phyloP scores from a whole-genome alignment of 2,329 filamentous ascomycete species.

The Epichloe coenophiala region DNA sequence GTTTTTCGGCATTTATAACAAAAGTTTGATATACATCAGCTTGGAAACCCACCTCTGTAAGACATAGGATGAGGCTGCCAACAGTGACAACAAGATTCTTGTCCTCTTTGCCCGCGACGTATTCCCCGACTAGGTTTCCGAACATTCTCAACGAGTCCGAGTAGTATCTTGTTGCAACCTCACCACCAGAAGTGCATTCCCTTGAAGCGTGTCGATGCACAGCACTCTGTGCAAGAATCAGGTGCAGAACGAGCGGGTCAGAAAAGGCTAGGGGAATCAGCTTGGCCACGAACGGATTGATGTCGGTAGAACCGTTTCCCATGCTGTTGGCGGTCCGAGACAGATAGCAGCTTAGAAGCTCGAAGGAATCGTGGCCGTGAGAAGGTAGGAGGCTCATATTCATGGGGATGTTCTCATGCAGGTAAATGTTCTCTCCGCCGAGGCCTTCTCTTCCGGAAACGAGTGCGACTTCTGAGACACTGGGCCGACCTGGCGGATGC shows the following conservation, averaged over 20 bases:
- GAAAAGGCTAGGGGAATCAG: conserved; percentile 32
- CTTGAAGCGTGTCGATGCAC: conserved; percentile 23
- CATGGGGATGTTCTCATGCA: conserved; percentile 10
- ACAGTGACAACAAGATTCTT: conserved; percentile 26
- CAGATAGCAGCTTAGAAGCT: conserved; percentile 32
- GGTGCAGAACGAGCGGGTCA: conserved; percentile 30
- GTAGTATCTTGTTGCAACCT: conserved; percentile 23
- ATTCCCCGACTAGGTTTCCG: conserved; percentile 20
- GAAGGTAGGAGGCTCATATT: conserved; percentile 18
- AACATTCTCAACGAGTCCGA: conserved; percentile 23
- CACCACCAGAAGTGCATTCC: conserved; percentile 13
- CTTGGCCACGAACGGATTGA: conserved; percentile 32
- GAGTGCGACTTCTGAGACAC: neutral
- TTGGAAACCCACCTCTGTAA: conserved; percentile 27
- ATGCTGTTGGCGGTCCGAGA: conserved; percentile 30
- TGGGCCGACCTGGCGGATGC: neutral
- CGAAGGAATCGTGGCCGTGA: conserved; percentile 23
- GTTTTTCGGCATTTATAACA: too few species aligned
- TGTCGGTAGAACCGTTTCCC: conserved; percentile 31
- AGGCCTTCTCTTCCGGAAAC: conserved; percentile 3
- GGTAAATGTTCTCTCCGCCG: neutral
- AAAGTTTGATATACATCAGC: too few species aligned
- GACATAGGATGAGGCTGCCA: conserved; percentile 31
- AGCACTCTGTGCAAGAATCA: conserved; percentile 31
- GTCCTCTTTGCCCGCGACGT: conserved; percentile 19